A percentile compares a stretch with the other conserved stretches of the same genome.
Conservation (phyloP, 1,284 basidiomycete species). For the Cutaneotrichosporon sp. region DNA sequence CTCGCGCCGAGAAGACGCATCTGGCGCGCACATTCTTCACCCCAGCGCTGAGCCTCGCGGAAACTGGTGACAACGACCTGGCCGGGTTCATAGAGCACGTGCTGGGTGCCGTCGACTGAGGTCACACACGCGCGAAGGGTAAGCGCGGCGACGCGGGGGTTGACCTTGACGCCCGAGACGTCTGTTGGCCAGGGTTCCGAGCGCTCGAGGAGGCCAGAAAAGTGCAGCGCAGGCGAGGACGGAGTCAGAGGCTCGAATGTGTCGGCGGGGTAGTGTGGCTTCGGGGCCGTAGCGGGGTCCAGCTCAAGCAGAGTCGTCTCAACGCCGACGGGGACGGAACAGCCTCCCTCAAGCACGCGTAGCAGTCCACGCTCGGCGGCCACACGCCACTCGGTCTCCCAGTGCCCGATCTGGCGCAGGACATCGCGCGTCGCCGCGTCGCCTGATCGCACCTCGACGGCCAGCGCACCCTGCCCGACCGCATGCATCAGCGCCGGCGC, state of each 20-base stretch:
- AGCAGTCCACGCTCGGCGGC: constrained; percentile 81
- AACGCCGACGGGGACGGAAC: constrained; percentile 94
- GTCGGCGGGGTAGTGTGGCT: constrained; percentile 16
- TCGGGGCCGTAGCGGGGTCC: constrained; percentile 1
- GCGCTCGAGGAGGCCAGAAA: constrained; percentile 41
- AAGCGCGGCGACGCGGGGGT: constrained; percentile 49
- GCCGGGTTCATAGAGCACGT: constrained; percentile 63
- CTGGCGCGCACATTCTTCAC: constrained; percentile 59
- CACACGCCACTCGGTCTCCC: constrained; percentile 68
- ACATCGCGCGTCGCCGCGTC: constrained; percentile 61
- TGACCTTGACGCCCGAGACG: constrained; percentile 20
- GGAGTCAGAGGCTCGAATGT: constrained; percentile 18
- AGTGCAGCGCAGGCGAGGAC: constrained; percentile 38
- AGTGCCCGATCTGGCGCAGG: constrained; percentile 65
- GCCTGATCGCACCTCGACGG: constrained; percentile 73
- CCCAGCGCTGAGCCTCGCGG: constrained; percentile 63
- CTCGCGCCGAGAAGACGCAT: constrained; percentile 66
- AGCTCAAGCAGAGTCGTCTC: constrained; percentile 51
- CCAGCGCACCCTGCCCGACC: constrained; percentile 91
- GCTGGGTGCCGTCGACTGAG: constrained; percentile 61
- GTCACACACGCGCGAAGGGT: constrained; percentile 73
- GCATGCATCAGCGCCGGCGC: constrained; percentile 78
- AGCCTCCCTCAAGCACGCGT: constrained; percentile 86
- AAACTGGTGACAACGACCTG: constrained; percentile 55
- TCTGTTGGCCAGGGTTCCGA: constrained; percentile 6